Conservation (phyloP, 768 basidiomycete genomes). For the Dacryopinax spathularia region DNA sequence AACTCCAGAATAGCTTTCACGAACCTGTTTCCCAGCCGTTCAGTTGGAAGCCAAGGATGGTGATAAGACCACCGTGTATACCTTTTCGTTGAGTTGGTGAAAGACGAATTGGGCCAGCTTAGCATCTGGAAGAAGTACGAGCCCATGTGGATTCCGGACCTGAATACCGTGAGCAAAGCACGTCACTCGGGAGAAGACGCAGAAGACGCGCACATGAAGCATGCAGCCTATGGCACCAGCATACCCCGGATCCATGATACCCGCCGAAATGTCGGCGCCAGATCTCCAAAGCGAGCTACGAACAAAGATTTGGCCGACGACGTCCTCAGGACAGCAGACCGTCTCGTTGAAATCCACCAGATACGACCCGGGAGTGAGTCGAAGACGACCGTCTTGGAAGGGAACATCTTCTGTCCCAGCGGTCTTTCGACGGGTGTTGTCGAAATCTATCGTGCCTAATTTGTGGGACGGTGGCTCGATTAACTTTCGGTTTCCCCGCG, state of each 20-base stretch:
- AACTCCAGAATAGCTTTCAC: not conserved
- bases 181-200: not conserved
- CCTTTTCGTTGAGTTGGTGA: slow-evolving; percentile 10
- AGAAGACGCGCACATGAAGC: not conserved
- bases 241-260: slow-evolving; percentile 13
- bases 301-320: slow-evolving; percentile 13
- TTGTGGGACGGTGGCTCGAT: not conserved
- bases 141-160: slow-evolving; percentile 13
- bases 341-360: slow-evolving; percentile 17
- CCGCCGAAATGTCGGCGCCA: slow-evolving; percentile 11
- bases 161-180: slow-evolving; percentile 6
- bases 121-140: slow-evolving; percentile 9
- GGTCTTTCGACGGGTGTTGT: slow-evolving; percentile 11
- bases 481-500: not conserved
- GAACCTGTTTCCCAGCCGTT: not conserved
- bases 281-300: slow-evolving; percentile 16
- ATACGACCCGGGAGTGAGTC: slow-evolving; percentile 11
- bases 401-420: slow-evolving; percentile 10
- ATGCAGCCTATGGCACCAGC: slow-evolving; percentile 11
- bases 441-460: slow-evolving; percentile 12
- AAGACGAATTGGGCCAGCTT: slow-evolving; percentile 12
- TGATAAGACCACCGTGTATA: not conserved
- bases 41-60: not conserved
- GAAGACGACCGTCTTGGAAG: slow-evolving; percentile 7
- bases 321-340: slow-evolving; percentile 11